Evolutionary conservation across 176 grass and related monocot genomes (phyloP), one percentile per base, ranked within the genome.

Genomic region (Pharus latifolius): DNA sequence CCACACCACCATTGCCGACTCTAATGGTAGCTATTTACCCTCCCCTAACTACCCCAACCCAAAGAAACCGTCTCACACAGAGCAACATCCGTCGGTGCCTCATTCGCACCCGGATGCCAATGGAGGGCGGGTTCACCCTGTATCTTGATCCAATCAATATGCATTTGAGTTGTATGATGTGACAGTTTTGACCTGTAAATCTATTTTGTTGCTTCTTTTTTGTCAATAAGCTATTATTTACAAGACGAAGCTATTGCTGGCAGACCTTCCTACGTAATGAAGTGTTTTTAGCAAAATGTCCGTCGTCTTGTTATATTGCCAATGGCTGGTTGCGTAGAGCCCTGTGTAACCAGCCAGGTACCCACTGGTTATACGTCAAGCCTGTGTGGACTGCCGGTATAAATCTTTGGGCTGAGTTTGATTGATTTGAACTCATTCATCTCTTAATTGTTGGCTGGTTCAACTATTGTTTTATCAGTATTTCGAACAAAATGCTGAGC

Each of bases 141-240:
- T 40, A 37, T 56, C 34, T 60, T 51, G 38, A 74, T 79, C 28
- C 16, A 44, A 23, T 54, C 33, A 10, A 25, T 7, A 14, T 29
- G 46, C 33, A 28, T 68, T 47, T 57, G 8, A 9, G 35, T 52
- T 11, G 13, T 45, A 52, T 20, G 6, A 44, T 17, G 18, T 0
- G 5, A 27, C 43, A 62, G 17, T 69, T 72, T 78, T 69, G 57
- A 49, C 54, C 20, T 63, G 76, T 31, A 74, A 74, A 85, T 85
- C 49, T 15, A 44, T 52, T 47, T 41, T 67, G n/a, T n/a, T n/a
- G n/a, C n/a, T n/a, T n/a, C n/a, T n/a, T 3, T 70, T 56, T 45
- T 53, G 9, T 16, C 73, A 46, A 25, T 30, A 28, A 65, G 26
- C 18, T 32, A 25, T 47, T 30, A 10, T 19, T 78, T 72, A 22